phyloP scores from a whole-genome alignment of 2,329 filamentous ascomycete species.

The Fusarium torreyae region DNA sequence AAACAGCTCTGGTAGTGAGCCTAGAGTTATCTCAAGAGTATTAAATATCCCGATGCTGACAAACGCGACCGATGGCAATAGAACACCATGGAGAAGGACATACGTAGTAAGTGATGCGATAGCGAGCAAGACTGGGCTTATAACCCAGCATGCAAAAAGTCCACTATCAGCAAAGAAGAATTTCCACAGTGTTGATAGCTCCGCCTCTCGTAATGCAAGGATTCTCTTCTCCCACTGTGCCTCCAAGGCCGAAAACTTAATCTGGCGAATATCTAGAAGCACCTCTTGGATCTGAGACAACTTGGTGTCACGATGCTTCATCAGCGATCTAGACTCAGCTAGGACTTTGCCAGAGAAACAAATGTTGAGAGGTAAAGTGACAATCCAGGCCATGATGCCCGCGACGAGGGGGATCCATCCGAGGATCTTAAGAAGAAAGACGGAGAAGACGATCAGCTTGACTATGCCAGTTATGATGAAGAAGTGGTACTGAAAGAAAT shows the following conservation, averaged over 20 bases:
- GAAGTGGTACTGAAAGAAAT: constrained; percentile 77
- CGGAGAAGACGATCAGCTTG: constrained; percentile 67
- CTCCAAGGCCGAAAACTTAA: constrained; percentile 85
- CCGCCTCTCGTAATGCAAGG: constrained; percentile 70
- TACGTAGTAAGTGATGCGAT: constrained; percentile 79
- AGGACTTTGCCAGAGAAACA: constrained; percentile 76
- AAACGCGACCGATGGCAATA: constrained; percentile 82
- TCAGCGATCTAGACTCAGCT: constrained; percentile 75
- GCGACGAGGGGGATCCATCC: constrained; percentile 78
- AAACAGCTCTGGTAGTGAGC: constrained; percentile 79
- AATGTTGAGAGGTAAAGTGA: constrained; percentile 78
- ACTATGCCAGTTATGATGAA: constrained; percentile 63
- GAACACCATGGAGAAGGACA: constrained; percentile 70
- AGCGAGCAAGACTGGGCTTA: constrained; percentile 79
- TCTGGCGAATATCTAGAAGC: constrained; percentile 82
- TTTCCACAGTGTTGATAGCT: constrained; percentile 75
- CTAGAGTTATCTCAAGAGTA: constrained; percentile 77
- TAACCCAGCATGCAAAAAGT: constrained; percentile 78
- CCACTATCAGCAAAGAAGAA: constrained; percentile 75
- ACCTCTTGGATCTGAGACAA: constrained; percentile 82
- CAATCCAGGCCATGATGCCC: constrained; percentile 73
- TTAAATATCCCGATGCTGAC: constrained; percentile 83
- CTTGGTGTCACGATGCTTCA: constrained; percentile 82
- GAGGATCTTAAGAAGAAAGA: constrained; percentile 76
- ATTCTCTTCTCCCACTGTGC: constrained; percentile 80